Percentiles rank a stretch among this genome's conserved stretches.
Conservation (phyloP, 371 early-diverging fungal genomes). For the Enterocytospora artemiae region DNA sequence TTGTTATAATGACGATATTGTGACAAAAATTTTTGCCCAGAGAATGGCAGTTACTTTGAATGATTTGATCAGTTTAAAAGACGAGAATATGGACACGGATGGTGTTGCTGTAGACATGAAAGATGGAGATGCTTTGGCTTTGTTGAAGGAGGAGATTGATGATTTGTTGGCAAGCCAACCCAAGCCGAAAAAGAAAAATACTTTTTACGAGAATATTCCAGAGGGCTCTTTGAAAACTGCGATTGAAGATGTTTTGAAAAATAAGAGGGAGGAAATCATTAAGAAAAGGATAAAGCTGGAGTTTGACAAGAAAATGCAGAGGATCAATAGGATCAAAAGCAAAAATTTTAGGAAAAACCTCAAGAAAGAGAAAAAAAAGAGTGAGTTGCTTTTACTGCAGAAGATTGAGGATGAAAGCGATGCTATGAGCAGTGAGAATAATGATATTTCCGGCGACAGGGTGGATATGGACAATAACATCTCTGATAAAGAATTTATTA, state of each 20-base stretch:
- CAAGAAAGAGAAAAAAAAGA: slow-evolving; percentile 20
- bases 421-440: not conserved
- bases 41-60: too few relatives aligned
- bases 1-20: too few relatives aligned
- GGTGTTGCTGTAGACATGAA: too few relatives aligned
- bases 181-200: not conserved
- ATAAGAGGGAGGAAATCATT: slow-evolving; percentile 15
- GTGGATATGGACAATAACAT: slow-evolving; percentile 14
- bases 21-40: too few relatives aligned
- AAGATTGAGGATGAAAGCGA: slow-evolving; percentile 15
- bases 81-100: too few relatives aligned
- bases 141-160: slow-evolving; percentile 7
- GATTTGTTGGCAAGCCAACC: not conserved
- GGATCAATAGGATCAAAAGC: slow-evolving; percentile 56
- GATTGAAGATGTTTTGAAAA: slow-evolving; percentile 9
- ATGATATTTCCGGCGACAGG: slow-evolving; percentile 7
- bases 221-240: not conserved
- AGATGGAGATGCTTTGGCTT: too few relatives aligned
- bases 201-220: not conserved
- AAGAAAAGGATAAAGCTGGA: slow-evolving; percentile 21
- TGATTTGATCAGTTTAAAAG: too few relatives aligned
- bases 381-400: not conserved
- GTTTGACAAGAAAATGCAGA: slow-evolving; percentile 49
- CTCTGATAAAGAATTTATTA: slow-evolving; percentile 1
- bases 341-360: slow-evolving; percentile 43